phyloP scores from a whole-genome alignment of 192 early-diverging fungal genomes.

The Rhizophagus clarus region DNA sequence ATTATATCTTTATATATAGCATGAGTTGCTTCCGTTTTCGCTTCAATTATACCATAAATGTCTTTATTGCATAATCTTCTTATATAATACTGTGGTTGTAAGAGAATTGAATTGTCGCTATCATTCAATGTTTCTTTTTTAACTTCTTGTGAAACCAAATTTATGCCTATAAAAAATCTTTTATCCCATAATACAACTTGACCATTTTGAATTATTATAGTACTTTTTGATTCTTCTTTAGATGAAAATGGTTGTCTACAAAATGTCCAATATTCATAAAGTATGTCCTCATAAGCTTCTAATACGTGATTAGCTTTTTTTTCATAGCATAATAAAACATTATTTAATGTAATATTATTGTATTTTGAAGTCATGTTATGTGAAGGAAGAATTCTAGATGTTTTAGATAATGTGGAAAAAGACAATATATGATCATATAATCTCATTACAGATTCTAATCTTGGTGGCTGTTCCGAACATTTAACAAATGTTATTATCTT shows the following conservation, averaged over 20 bases:
- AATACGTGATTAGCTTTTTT: background rate
- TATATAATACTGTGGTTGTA: background rate
- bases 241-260: conserved; percentile 24
- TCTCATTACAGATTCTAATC: conserved; percentile 32
- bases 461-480: conserved; percentile 38
- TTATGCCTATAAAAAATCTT: conserved; percentile 26
- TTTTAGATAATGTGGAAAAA: no score
- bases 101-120: background rate
- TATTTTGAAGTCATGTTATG: background rate
- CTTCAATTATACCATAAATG: background rate
- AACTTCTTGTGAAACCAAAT: background rate
- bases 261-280: background rate
- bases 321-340: background rate
- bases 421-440: conserved; percentile 21
- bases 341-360: background rate
- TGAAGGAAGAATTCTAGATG: background rate
- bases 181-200: conserved; percentile 26
- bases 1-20: background rate
- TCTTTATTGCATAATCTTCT: background rate
- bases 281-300: background rate
- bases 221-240: background rate
- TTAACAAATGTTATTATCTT: conserved; percentile 40
- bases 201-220: background rate
- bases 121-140: background rate
- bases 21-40: background rate